Percentiles rank a stretch among this genome's conserved stretches.
Conservation (phyloP, 805 yeast genomes). For the Candida suzukii region DNA sequence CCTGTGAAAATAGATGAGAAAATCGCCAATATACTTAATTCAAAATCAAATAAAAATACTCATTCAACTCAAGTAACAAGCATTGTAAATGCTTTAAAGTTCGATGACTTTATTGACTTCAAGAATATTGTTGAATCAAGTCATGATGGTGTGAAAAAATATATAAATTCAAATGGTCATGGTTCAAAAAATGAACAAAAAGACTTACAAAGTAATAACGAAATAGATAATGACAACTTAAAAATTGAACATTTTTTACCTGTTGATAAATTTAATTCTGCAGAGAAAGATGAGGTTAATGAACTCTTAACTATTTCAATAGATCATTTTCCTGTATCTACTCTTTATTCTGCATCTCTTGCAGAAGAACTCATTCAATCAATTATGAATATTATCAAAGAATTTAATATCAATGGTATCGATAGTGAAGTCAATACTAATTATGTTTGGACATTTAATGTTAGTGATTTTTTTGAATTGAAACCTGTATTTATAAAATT, state of each 20-base stretch:
- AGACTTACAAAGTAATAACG: too few species aligned
- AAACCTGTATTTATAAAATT: slow-evolving; percentile 20
- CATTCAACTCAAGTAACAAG: too few species aligned
- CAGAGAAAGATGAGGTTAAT: neutral
- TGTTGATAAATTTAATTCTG: neutral
- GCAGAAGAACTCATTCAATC: neutral
- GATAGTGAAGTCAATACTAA: slow-evolving; percentile 1
- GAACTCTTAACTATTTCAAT: neutral
- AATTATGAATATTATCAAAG: neutral
- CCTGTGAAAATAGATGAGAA: neutral
- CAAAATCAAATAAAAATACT: too few species aligned
- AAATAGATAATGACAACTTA: neutral
- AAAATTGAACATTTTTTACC: neutral
- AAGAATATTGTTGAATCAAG: neutral
- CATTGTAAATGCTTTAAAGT: too few species aligned
- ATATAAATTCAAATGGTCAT: too few species aligned
- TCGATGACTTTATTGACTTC: neutral
- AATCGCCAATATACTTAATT: neutral
- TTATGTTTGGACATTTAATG: slow-evolving; percentile 19
- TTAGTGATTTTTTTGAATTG: slow-evolving; percentile 9
- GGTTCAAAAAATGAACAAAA: too few species aligned
- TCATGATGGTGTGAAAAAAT: too few species aligned
- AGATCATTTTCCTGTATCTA: neutral
- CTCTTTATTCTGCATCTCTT: neutral
- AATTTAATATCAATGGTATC: neutral